phyloP scores from a whole-genome alignment of 352 stramenopile species.

The Globisporangium okanoganense region DNA sequence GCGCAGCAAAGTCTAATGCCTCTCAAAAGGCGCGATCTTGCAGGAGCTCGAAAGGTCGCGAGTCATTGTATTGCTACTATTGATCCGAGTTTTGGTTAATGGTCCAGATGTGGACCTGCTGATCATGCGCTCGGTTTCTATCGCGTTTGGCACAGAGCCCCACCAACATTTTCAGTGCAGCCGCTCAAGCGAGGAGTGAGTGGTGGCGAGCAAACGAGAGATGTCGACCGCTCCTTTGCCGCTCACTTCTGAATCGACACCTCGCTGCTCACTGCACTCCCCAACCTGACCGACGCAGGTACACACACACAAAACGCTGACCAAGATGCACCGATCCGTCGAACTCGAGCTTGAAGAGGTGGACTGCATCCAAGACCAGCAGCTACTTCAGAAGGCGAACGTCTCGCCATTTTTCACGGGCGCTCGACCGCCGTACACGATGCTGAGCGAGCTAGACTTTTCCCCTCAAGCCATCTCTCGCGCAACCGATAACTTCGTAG shows the following conservation, averaged over 20 bases:
- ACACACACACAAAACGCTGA: background rate
- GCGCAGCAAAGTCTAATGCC: background rate
- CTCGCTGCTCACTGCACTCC: background rate
- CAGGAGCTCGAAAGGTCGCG: conserved; percentile 2
- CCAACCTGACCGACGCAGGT: background rate
- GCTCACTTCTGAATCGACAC: conserved; percentile 10
- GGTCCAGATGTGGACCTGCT: background rate
- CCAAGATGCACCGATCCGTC: conserved; percentile 17
- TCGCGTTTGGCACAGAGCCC: background rate
- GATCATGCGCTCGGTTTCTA: background rate
- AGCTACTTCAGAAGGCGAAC: conserved; percentile 25
- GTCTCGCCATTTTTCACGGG: conserved; percentile 37
- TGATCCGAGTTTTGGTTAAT: background rate
- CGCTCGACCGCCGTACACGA: conserved; percentile 14
- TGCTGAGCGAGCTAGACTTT: conserved; percentile 38
- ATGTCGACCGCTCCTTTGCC: background rate
- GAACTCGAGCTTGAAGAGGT: conserved; percentile 38
- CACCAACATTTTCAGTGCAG: background rate
- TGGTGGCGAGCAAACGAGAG: background rate
- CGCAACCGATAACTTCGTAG: background rate
- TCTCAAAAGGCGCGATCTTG: conserved; percentile 4
- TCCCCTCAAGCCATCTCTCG: conserved; percentile 17
- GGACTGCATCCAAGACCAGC: conserved; percentile 24
- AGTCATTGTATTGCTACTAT: background rate
- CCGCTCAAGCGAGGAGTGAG: background rate